phyloP scores from a whole-genome alignment of 495 filamentous ascomycete species.

The Xeromyces bisporus region DNA sequence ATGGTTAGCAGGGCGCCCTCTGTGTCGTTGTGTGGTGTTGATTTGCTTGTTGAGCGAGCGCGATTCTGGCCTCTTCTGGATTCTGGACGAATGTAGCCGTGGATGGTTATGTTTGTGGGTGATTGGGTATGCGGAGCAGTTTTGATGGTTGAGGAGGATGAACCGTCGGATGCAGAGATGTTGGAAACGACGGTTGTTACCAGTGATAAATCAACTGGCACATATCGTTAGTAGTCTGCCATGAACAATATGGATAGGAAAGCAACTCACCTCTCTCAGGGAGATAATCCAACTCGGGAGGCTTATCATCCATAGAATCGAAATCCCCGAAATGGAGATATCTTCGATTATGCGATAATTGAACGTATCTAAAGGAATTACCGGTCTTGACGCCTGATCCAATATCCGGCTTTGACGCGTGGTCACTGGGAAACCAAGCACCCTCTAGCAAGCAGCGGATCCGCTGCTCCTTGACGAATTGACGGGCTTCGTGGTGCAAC shows the following conservation, averaged over 20 bases:
- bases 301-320: constrained; percentile 38
- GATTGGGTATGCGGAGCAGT: constrained; percentile 28
- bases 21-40: constrained; percentile 26
- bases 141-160: constrained; percentile 39
- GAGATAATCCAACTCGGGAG: constrained; percentile 59
- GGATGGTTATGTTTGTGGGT: constrained; percentile 80
- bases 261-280: constrained; percentile 47
- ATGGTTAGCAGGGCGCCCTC: constrained; percentile 59
- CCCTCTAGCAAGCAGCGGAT: constrained; percentile 83
- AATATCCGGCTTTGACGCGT: constrained; percentile 19
- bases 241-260: neutral
- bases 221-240: constrained; percentile 4
- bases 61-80: constrained; percentile 16
- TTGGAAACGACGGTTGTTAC: constrained; percentile 92
- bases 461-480: constrained; percentile 93
- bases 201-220: constrained; percentile 66
- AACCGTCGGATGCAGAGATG: constrained; percentile 42
- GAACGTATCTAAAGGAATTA: constrained; percentile 60
- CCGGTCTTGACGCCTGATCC: constrained; percentile 22
- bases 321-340: constrained; percentile 91
- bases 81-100: constrained; percentile 40
- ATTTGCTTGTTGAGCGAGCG: constrained; percentile 18
- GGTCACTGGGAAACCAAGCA: constrained; percentile 65
- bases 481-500: constrained; percentile 75
- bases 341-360: constrained; percentile 78